Evolutionary conservation across 805 yeast species (phyloP).

Genomic region (Candida tammaniensis): DNA sequence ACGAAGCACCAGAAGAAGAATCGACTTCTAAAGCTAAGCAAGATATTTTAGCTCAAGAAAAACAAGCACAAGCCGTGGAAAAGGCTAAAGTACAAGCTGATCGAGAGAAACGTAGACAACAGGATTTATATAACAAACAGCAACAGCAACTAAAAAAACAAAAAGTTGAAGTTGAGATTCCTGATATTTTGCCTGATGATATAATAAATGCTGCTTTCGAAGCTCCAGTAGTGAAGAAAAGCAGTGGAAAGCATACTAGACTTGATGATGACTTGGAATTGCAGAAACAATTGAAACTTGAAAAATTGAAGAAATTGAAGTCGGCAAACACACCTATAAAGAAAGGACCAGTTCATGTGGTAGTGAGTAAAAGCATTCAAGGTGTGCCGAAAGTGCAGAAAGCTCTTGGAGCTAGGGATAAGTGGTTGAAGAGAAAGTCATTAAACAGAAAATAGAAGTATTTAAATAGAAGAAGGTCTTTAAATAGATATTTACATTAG

Average conservation of each 20-base stretch:
- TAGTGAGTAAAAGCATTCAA: conserved; percentile 26
- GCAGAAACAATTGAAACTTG: conserved; percentile 30
- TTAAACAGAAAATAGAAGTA: conserved; percentile 31
- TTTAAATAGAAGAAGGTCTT: no score
- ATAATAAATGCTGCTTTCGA: conserved; percentile 22
- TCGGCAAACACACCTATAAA: conserved; percentile 24
- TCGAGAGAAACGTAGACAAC: conserved; percentile 35
- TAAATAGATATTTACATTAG: no score
- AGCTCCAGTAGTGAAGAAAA: conserved; percentile 2
- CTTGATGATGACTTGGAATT: conserved; percentile 29
- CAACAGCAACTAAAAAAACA: conserved; percentile 32
- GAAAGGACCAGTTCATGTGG: conserved; percentile 42
- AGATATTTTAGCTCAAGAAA: conserved; percentile 24
- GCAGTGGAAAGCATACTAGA: conserved; percentile 24
- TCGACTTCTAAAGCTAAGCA: conserved; percentile 28
- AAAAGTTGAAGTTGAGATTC: conserved; percentile 23
- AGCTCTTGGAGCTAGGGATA: conserved; percentile 28
- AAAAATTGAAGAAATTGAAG: conserved; percentile 27
- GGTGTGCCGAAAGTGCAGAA: conserved; percentile 38
- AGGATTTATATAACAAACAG: conserved; percentile 28
- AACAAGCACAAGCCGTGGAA: conserved; percentile 19
- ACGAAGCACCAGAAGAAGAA: conserved; percentile 47
- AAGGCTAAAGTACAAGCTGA: conserved; percentile 25
- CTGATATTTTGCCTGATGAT: conserved; percentile 43
- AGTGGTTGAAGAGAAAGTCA: conserved; percentile 42